Evolutionary conservation across 192 early-diverging fungal species (phyloP), one percentile per base, ranked within the genome.

Genomic region (Gamsiella multidivaricata): DNA sequence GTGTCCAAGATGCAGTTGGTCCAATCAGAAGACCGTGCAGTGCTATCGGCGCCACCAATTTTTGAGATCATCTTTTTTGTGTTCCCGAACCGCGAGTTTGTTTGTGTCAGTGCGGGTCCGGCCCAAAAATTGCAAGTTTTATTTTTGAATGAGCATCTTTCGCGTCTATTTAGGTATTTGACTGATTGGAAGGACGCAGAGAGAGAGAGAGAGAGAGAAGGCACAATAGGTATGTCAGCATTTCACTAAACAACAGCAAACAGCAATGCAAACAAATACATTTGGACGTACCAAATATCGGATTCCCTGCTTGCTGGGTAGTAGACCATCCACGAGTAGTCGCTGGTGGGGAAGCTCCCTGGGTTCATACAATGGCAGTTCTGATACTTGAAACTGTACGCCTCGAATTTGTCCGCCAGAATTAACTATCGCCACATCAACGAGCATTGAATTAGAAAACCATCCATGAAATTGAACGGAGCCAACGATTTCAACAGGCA

Each of bases 361-460:
- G 95, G 95, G 70, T 98, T 96, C 31, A 95, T 84, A 54, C 87
- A 86, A 63, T 91, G 88, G 59, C 92, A 92, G 3, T 85, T 89
- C 57, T 94, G 90, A 70, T 95, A 95, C 54, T 86, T 88, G 54
- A 88, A 79, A 9, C 84, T 70, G 56, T 95, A 98, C n/a, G 88
- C 69, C 22, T 95, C 94, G 70, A 90, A 93, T 59, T 86, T 85
- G 75, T 98, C 96, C 3, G 95, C 95, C 51, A 96, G 81, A 11
- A 98, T 86, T 34, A 97, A 69, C 90, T 92, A 69, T 29, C 3
- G 31, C 2, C 49, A 34, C 12, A n/a, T 20, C 29, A 22, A 25
- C 23, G 7, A 32, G 9, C 43, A 23, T 15, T 28, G 17, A 60
- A 18, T 34, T 0, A 3, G 17, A 49, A 10, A 23, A n/a, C 32